Evolutionary conservation across 1,139 yeast species (phyloP), one percentile per base, ranked within the genome.

Genomic region (Lodderomyces beijingensis): DNA sequence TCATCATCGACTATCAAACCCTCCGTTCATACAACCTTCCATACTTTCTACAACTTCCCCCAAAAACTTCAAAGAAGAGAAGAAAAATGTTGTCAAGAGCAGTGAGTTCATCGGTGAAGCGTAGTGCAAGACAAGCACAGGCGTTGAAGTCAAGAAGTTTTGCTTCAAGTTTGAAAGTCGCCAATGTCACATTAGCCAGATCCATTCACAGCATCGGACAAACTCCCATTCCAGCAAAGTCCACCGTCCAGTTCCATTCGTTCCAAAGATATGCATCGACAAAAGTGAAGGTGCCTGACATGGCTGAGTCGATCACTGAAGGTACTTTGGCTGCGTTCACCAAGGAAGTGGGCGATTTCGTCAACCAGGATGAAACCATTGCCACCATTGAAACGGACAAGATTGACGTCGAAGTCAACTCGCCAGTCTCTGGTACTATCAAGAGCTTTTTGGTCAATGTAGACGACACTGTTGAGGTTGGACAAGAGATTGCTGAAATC

Each of bases 311-410:
- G 35, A 83, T 91, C 55, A 87, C 96, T 32, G 99, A 91, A 63
- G 99, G 99, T 59, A 87, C 97, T 32, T 74, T 91, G 48, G 70
- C 87, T 43, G 81, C 87, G 35, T 88, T 77, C 62, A 73, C 77
- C 48, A 81, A 80, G 58, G 67, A 77, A 46, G 86, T 88, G 41
- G 99, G 99, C 46, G 97, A 91, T 45, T 88, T 65, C 51, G 94
- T 93, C 37, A 77, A 73, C 38, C 79, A 70, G 48, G 98, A 91
- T 59, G 98, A 91, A 64, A 79, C 87, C 47, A 72, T 91, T 49
- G 98, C 98, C 40, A 89, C 97, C 46, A 89, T 91, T 50, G 99
- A 91, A 68, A 91, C 99, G 35, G 99, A 91, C 62, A 93, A 93
- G 72, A 88, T 93, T 51, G 98, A 91, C 55, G 94, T 91, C 36